Evolutionary conservation across 169 alveolate species (phyloP).

Genomic region (Plasmodium inui): DNA sequence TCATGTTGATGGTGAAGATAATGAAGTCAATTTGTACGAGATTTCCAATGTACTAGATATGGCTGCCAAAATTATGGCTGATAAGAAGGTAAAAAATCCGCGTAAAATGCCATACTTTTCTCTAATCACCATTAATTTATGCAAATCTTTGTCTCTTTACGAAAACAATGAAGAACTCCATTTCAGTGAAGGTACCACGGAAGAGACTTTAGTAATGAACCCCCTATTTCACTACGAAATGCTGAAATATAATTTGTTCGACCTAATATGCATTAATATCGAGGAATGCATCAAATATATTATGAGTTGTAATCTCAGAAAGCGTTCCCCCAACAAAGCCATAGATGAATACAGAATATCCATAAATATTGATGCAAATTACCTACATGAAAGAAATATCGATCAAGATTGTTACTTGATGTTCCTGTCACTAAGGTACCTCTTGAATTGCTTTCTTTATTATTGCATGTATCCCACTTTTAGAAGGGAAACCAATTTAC

Average conservation of each 20-base stretch:
- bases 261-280: constrained; percentile 13
- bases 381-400: constrained; percentile 27
- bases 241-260: constrained; percentile 16
- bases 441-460: constrained; percentile 13
- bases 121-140: constrained; percentile 10
- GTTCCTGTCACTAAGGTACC: constrained; percentile 42
- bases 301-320: constrained; percentile 7
- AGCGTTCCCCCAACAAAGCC: neutral
- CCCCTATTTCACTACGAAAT: neutral
- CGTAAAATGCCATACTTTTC: constrained; percentile 36
- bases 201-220: neutral
- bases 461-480: constrained; percentile 32
- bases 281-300: constrained; percentile 32
- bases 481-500: neutral
- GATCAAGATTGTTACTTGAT: constrained; percentile 25
- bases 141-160: constrained; percentile 9
- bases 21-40: neutral
- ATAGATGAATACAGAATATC: constrained; percentile 46
- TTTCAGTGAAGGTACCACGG: neutral
- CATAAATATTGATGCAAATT: neutral
- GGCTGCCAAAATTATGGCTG: neutral
- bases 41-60: constrained; percentile 9
- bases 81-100: neutral
- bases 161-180: neutral
- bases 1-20: neutral